Evolutionary conservation across 441 rosid species (phyloP).

Genomic region (Gossypium lobatum): DNA sequence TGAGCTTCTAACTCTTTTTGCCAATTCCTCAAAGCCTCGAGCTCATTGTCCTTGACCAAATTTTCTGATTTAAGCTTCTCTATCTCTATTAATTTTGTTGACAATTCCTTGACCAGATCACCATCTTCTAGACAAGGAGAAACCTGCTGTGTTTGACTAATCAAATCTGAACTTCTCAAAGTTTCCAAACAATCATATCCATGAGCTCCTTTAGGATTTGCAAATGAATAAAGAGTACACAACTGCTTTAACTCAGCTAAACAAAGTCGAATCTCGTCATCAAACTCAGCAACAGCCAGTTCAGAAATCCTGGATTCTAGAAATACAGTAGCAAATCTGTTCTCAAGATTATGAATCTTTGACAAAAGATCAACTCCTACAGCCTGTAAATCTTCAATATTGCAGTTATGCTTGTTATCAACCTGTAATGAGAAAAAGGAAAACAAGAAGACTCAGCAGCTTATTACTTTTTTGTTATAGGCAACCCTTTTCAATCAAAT

Average conservation of each 20-base stretch:
- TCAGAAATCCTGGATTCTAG: slow-evolving; percentile 19
- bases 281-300: slow-evolving; percentile 22
- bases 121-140: slow-evolving; percentile 9
- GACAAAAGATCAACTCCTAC: slow-evolving; percentile 23
- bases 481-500: not conserved
- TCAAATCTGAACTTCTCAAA: slow-evolving; percentile 19
- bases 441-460: not conserved
- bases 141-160: slow-evolving; percentile 27
- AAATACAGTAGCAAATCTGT: not conserved
- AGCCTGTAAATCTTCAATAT: slow-evolving; percentile 15
- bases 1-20: slow-evolving; percentile 29
- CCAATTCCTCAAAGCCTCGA: slow-evolving; percentile 27
- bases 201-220: slow-evolving; percentile 11
- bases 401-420: slow-evolving; percentile 14
- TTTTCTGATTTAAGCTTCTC: slow-evolving; percentile 33
- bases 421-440: slow-evolving; percentile 25
- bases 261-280: slow-evolving; percentile 32
- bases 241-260: slow-evolving; percentile 23
- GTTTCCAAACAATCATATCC: slow-evolving; percentile 16
- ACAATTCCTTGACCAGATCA: slow-evolving; percentile 24
- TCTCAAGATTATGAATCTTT: slow-evolving; percentile 3
- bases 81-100: slow-evolving; percentile 19
- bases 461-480: not conserved
- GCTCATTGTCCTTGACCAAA: slow-evolving; percentile 39
- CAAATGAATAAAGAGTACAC: slow-evolving; percentile 10